Evolutionary conservation across 495 filamentous ascomycete species (phyloP).

Genomic region (Aspergillus steynii): DNA sequence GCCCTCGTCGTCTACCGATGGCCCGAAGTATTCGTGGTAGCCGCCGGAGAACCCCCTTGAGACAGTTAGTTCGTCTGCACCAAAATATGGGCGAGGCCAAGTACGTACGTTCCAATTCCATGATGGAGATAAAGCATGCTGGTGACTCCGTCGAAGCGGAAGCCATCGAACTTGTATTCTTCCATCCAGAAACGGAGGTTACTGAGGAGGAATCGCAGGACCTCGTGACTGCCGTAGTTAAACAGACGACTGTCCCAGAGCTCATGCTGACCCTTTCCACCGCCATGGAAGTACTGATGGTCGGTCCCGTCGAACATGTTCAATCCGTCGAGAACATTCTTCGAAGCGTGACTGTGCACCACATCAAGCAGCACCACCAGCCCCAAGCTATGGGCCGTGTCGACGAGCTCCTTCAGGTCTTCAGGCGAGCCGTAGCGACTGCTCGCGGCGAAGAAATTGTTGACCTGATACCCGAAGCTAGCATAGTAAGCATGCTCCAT

Average conservation of each 20-base stretch:
- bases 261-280: conserved; percentile 79
- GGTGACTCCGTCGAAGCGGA: conserved; percentile 96
- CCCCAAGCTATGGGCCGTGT: conserved; percentile 90
- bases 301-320: conserved; percentile 95
- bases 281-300: conserved; percentile 92
- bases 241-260: conserved; percentile 95
- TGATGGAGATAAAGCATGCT: conserved; percentile 97
- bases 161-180: conserved; percentile 94
- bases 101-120: conserved; percentile 92
- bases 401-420: conserved; percentile 93
- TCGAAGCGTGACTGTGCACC: conserved; percentile 96
- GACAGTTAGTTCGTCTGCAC: conserved; percentile 8
- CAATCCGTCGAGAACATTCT: conserved; percentile 91
- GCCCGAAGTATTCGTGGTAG: conserved; percentile 97
- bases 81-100: not conserved
- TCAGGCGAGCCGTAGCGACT: conserved; percentile 93
- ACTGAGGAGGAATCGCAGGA: conserved; percentile 88
- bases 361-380: conserved; percentile 93
- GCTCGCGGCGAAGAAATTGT: conserved; percentile 97
- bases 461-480: conserved; percentile 97
- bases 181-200: conserved; percentile 99
- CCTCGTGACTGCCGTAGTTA: conserved; percentile 95
- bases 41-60: conserved; percentile 91
- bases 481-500: conserved; percentile 99
- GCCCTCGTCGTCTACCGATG: conserved; percentile 89